Evolutionary conservation across 2,329 filamentous ascomycete genomes (phyloP).

Genomic region (Fusarium brevicatenulatum): DNA sequence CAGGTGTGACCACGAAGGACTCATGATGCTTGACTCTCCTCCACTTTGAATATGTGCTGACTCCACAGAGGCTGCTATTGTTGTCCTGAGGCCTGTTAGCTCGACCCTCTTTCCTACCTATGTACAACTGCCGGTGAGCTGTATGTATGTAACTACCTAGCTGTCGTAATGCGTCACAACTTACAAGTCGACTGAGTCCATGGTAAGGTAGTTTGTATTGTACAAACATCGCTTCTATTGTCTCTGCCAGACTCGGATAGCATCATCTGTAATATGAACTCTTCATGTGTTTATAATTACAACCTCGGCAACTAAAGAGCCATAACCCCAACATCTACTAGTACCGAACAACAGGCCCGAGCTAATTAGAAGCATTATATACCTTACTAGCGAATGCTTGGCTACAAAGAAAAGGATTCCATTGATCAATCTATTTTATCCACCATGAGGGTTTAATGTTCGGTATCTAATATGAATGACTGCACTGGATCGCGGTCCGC

Average conservation of each 20-base stretch:
- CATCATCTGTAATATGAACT: neutral
- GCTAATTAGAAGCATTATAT: neutral
- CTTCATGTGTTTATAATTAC: neutral
- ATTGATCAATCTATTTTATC: constrained; percentile 24
- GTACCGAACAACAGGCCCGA: neutral
- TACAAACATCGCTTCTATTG: neutral
- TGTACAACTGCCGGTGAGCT: constrained; percentile 31
- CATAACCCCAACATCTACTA: constrained; percentile 1
- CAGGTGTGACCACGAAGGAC: constrained; percentile 14
- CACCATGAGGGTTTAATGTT: constrained; percentile 20
- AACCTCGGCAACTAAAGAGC: constrained; percentile 28
- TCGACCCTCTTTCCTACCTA: constrained; percentile 36
- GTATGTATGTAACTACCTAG: neutral
- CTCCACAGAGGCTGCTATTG: constrained; percentile 38
- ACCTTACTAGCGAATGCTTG: constrained; percentile 3
- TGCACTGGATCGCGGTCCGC: constrained; percentile 17
- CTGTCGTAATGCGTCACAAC: constrained; percentile 19
- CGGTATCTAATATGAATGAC: constrained; percentile 13
- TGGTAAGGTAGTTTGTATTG: neutral
- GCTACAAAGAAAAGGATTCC: constrained; percentile 11
- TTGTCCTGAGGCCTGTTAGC: constrained; percentile 36
- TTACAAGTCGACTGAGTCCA: neutral
- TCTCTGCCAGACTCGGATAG: neutral
- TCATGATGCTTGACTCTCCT: constrained; percentile 23
- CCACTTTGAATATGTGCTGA: constrained; percentile 22